Conservation (phyloP, 1,139 yeast genomes). For the Blastobotrys capitulatus region DNA sequence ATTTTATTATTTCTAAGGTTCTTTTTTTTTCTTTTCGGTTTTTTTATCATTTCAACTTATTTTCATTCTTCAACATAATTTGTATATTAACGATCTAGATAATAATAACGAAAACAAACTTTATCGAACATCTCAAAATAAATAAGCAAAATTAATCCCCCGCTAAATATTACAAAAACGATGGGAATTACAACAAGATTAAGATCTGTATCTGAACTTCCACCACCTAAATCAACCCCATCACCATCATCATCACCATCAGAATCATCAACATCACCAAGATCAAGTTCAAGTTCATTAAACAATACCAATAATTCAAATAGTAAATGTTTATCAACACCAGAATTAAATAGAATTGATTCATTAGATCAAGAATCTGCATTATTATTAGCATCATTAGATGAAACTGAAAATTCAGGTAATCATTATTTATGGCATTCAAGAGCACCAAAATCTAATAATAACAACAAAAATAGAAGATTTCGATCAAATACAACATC, state of each 20-base stretch:
- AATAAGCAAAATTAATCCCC: too few species aligned
- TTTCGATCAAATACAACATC: neutral
- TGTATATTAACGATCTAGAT: too few species aligned
- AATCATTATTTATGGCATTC: constrained; percentile 3
- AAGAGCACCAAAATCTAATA: neutral
- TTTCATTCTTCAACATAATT: too few species aligned
- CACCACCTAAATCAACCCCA: neutral
- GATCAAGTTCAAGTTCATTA: too few species aligned
- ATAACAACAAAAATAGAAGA: too few species aligned
- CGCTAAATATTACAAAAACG: neutral
- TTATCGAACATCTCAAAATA: too few species aligned
- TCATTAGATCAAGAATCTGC: constrained; percentile 11
- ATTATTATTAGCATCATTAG: constrained; percentile 14
- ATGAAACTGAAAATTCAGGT: constrained; percentile 13
- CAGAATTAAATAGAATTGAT: constrained; percentile 1
- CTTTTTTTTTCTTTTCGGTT: too few species aligned
- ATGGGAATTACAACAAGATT: neutral
- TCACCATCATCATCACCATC: neutral
- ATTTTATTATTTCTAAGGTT: too few species aligned
- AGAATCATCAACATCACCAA: neutral
- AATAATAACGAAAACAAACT: too few species aligned
- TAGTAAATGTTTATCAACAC: constrained; percentile 10
- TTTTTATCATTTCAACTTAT: too few species aligned
- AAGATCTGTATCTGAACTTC: constrained; percentile 4
- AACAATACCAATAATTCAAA: neutral